Conservation (phyloP, 129 eudicot species). For the Pseudognaphalium luteoalbum region DNA sequence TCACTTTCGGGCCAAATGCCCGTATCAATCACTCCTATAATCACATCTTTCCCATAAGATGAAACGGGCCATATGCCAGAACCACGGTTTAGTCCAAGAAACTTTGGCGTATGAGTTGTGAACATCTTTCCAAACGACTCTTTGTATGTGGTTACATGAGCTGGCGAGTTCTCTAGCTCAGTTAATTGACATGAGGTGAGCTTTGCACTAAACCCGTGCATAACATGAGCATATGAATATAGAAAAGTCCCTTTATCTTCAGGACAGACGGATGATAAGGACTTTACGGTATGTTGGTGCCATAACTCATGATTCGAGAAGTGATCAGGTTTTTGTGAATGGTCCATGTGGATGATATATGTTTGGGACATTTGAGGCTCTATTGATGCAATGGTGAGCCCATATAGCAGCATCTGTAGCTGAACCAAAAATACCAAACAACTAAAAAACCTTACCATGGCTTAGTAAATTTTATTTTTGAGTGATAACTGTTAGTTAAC, state of each 20-base stretch:
- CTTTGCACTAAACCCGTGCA: slow-evolving; percentile 42
- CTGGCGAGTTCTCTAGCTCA: slow-evolving; percentile 31
- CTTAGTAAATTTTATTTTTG: background rate
- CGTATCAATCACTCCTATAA: slow-evolving; percentile 41
- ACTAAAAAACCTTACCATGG: slow-evolving; percentile 23
- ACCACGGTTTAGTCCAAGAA: slow-evolving; percentile 34
- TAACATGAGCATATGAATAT: slow-evolving; percentile 39
- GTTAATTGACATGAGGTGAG: slow-evolving; percentile 39
- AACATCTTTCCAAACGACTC: slow-evolving; percentile 43
- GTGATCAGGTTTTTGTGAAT: slow-evolving; percentile 34
- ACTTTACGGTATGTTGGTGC: slow-evolving; percentile 31
- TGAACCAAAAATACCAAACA: slow-evolving; percentile 12
- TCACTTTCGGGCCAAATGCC: slow-evolving; percentile 36
- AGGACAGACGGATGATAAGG: slow-evolving; percentile 16
- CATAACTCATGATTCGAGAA: slow-evolving; percentile 38
- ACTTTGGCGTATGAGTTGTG: slow-evolving; percentile 36
- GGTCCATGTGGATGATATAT: slow-evolving; percentile 46
- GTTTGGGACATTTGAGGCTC: slow-evolving; percentile 23
- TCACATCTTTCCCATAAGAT: slow-evolving; percentile 38
- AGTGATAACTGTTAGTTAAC: background rate
- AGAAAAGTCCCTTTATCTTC: slow-evolving; percentile 24
- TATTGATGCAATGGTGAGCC: background rate
- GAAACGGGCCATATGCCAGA: slow-evolving; percentile 39
- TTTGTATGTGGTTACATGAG: slow-evolving; percentile 32
- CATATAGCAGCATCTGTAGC: slow-evolving; percentile 19